Evolutionary conservation across 129 eudicot genomes (phyloP), one percentile per base, ranked within the genome.

Genomic region (Silybum marianum): DNA sequence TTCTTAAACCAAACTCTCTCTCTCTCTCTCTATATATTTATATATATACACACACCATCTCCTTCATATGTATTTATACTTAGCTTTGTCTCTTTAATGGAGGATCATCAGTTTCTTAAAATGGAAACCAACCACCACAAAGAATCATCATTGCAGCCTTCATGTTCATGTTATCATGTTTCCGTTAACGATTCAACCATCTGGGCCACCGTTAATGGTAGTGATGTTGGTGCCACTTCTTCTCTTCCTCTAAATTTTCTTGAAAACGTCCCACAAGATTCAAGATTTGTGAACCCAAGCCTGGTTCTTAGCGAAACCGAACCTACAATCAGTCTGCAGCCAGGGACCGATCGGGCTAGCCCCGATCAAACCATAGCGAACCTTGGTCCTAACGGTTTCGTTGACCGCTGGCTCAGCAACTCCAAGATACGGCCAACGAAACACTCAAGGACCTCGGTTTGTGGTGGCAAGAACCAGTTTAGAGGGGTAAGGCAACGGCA

Each of bases 401-500:
- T 40, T 54, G 73, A 86, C 68, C 66, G 60, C 24, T 71, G 90
- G 85, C 89, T 85, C 32, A 80, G 88, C 34, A 71, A 81, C 3
- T 71, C 89, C 5, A 89, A 88, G 67, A 83, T 87, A 34, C 92
- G 84, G 78, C 84, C 81, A 12, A 86, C 77, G 89, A 92, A 92
- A 44, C 71, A 23, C 13, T 36, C 71, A 32, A 80, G n/a, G 71
- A 66, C 44, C 4, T 34, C 78, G 0, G 10, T 54, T 8, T 63
- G 84, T 58, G 62, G 71, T 42, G 32, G 73, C 13, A 78, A 85
- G 80, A 91, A 88, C 89, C 88, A 87, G 30, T 94, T 77, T 75
- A 85, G 98, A 73, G 98, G 98, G 62, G 98, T 91, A 70, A 76
- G 98, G 39, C 97, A 94, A 70, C 77, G 98, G 77, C 98, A 91